Evolutionary conservation across 1,284 basidiomycete genomes (phyloP), one percentile per base, ranked within the genome.

Genomic region (Cutaneotrichosporon cutaneum): DNA sequence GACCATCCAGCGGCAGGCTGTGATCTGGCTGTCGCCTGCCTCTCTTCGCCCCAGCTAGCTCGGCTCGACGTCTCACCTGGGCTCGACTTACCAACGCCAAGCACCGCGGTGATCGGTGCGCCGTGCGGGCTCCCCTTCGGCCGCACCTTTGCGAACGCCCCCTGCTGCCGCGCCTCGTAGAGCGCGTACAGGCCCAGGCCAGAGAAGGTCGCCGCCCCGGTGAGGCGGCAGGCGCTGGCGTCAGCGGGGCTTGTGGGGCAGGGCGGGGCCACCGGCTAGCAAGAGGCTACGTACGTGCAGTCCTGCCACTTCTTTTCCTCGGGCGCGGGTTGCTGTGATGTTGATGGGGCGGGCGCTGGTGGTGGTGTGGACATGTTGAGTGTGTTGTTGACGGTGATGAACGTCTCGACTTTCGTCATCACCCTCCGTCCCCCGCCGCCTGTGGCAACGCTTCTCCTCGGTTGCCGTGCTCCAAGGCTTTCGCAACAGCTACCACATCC

Each of bases 141-240:
- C 53, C 74, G 64, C 18, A 72, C 63, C 4, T 57, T 57, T 6
- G 61, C 61, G 48, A 78, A 77, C 8, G 77, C 72, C 33, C 77
- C 77, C 57, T 76, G 74, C 32, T 63, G 51, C 3, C 54, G 53
- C 1, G 76, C 76, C 57, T 74, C 66, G 54, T 71, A 67, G 16
- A 79, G 63, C 16, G 77, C 74, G 63, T 78, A 79, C 10, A 60
- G 45, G n/a, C 77, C 77, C 13, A 78, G 36, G 8, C 77, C 77
- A 0, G 71, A 65, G 54, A 78, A 78, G 0, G 74, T 68, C 21
- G 69, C 70, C 22, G 72, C 70, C 9, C 75, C 77, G 0, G 72
- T 72, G 16, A 78, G 53, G 35, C 75, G 73, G 67, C 77, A 79
- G 52, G 76, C 59, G 7, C 76, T 77, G 62, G 13, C 16, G 50